phyloP scores from a whole-genome alignment of 345 rosid species.

The Eucalyptus fibrosa region DNA sequence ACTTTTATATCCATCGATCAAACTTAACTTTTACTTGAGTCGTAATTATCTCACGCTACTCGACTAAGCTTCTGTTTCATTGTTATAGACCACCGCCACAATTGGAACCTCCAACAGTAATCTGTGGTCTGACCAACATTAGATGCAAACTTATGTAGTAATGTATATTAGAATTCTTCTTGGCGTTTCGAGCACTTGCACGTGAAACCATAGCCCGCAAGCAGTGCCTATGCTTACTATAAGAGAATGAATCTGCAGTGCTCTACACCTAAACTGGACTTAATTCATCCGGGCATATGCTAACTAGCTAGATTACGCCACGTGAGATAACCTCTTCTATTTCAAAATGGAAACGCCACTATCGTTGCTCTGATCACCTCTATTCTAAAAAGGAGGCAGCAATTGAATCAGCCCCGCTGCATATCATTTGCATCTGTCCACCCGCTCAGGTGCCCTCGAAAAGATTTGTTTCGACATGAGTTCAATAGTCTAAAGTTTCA shows the following conservation, averaged over 20 bases:
- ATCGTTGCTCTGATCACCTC: slow-evolving; percentile 78
- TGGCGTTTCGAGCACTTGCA: slow-evolving; percentile 63
- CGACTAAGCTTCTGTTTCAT: too few relatives aligned
- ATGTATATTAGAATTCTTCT: slow-evolving; percentile 7
- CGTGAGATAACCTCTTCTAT: slow-evolving; percentile 52
- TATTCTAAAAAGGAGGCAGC: slow-evolving; percentile 29
- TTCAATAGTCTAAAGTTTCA: not conserved
- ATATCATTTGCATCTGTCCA: not conserved
- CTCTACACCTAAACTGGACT: not conserved
- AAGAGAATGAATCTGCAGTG: not conserved
- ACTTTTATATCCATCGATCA: too few relatives aligned
- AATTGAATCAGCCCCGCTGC: not conserved
- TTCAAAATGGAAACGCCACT: slow-evolving; percentile 35
- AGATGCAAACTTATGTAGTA: not conserved
- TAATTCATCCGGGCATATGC: not conserved
- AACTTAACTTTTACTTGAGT: not conserved
- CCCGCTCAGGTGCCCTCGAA: not conserved
- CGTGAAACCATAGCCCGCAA: slow-evolving; percentile 74
- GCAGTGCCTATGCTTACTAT: slow-evolving; percentile 8
- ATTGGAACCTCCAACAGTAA: not conserved
- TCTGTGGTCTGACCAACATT: not conserved
- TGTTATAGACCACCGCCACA: not conserved
- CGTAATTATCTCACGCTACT: not conserved
- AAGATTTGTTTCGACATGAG: not conserved
- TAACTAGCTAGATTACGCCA: not conserved